Evolutionary conservation across 805 yeast species (phyloP).

Genomic region (Danielozyma ontarioensis): DNA sequence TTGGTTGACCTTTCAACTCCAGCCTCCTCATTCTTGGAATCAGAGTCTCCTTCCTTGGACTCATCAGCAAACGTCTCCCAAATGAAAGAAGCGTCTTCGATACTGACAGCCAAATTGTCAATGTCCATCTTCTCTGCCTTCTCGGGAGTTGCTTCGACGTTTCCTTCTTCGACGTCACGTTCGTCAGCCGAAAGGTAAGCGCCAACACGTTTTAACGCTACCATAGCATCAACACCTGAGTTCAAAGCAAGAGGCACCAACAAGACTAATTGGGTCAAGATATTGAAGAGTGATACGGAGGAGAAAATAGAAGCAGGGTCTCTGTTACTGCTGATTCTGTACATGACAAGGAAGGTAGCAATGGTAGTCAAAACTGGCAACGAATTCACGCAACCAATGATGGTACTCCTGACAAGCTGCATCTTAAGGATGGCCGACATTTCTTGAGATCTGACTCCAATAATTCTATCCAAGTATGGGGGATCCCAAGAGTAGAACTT

Average conservation of each 20-base stretch:
- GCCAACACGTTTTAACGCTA: conserved; percentile 57
- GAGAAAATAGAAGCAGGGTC: conserved; percentile 64
- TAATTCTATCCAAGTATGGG: conserved; percentile 59
- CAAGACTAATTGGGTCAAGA: conserved; percentile 56
- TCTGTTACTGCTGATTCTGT: conserved; percentile 22
- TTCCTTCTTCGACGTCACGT: conserved; percentile 28
- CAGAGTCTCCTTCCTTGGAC: conserved; percentile 11
- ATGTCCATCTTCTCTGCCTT: too few relatives aligned
- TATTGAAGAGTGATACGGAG: conserved; percentile 62
- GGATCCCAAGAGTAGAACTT: conserved; percentile 91
- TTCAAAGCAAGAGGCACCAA: conserved; percentile 69
- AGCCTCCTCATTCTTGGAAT: too few relatives aligned
- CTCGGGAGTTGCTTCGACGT: conserved; percentile 21
- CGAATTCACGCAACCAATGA: conserved; percentile 54
- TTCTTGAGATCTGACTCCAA: conserved; percentile 55
- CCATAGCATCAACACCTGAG: conserved; percentile 61
- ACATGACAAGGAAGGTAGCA: conserved; percentile 41
- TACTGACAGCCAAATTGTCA: conserved; percentile 45
- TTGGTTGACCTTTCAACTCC: conserved; percentile 5
- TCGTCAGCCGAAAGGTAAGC: conserved; percentile 45
- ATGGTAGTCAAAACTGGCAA: conserved; percentile 70
- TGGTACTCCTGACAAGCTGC: conserved; percentile 57
- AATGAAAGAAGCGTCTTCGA: conserved; percentile 52
- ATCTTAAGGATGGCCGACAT: conserved; percentile 55
- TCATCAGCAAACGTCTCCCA: conserved; percentile 48